Evolutionary conservation across 352 stramenopile genomes (phyloP).

Genomic region (Globisporangium uncinulatum): DNA sequence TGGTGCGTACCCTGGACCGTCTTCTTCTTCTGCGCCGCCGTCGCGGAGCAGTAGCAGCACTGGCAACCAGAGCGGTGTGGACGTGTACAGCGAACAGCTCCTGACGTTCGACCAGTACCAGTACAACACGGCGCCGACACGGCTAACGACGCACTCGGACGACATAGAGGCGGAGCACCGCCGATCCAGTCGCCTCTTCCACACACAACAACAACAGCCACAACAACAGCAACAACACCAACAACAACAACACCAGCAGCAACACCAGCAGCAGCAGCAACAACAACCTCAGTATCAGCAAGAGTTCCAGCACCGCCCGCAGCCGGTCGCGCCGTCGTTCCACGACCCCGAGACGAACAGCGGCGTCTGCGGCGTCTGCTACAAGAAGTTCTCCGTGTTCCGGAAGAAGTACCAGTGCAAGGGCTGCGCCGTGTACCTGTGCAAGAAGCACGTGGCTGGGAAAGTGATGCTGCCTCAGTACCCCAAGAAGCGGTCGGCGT

Average conservation of each 20-base stretch:
- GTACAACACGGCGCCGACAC: constrained; percentile 6
- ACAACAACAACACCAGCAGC: constrained; percentile 15
- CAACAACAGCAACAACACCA: constrained; percentile 7
- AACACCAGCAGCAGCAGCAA: constrained; percentile 4
- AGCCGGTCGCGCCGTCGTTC: constrained; percentile 22
- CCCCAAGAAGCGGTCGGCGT: constrained; percentile 67
- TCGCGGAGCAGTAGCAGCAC: constrained; percentile 5
- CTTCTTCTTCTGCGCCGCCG: no score
- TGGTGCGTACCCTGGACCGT: no score
- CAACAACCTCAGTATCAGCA: constrained; percentile 17
- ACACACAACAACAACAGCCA: constrained; percentile 7
- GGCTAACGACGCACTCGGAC: constrained; percentile 5
- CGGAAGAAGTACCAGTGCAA: constrained; percentile 86
- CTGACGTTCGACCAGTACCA: constrained; percentile 12
- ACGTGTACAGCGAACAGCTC: constrained; percentile 13
- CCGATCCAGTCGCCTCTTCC: constrained; percentile 12
- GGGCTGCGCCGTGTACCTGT: constrained; percentile 68
- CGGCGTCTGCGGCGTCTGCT: constrained; percentile 69
- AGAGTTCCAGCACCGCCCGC: background rate
- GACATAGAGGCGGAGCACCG: constrained; percentile 11
- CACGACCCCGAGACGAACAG: constrained; percentile 48
- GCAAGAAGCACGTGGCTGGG: constrained; percentile 74
- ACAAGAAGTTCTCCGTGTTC: constrained; percentile 85
- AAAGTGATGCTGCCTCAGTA: constrained; percentile 57
- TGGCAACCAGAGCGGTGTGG: background rate